Percentiles rank a stretch among this genome's conserved stretches.
Evolutionary conservation across 169 alveolate species (phyloP).

Genomic region (Eimeria sp.): DNA sequence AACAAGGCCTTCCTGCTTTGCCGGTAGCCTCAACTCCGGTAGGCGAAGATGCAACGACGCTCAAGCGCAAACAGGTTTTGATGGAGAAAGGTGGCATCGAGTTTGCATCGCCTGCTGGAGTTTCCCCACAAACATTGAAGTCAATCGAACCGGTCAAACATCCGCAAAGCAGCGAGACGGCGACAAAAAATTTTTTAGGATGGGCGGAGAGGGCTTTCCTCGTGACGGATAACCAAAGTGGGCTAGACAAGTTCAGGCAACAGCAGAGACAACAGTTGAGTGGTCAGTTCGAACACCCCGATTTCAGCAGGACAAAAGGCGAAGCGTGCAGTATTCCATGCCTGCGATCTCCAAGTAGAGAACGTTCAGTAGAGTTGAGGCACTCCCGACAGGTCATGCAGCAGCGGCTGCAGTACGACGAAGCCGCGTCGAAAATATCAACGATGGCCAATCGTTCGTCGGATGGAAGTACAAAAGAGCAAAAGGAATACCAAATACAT

Average conservation of each 20-base stretch:
- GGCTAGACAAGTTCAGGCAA: constrained; percentile 1
- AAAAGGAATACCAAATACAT: not conserved
- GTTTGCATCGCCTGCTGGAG: not conserved
- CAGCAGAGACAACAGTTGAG: not conserved
- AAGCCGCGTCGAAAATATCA: not conserved
- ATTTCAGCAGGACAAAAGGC: not conserved
- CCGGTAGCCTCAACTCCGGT: not conserved
- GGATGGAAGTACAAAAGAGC: not conserved
- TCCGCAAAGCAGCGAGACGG: not conserved
- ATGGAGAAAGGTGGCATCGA: not conserved
- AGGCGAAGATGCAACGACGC: not conserved
- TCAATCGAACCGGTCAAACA: no score
- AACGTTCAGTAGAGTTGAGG: not conserved
- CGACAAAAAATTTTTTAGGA: not conserved
- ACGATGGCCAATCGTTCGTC: not conserved
- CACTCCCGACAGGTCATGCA: no score
- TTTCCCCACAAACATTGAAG: not conserved
- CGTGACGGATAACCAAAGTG: not conserved
- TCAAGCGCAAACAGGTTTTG: not conserved
- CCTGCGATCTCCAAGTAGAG: not conserved
- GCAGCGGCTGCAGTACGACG: not conserved
- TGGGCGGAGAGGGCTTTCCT: not conserved
- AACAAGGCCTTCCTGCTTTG: not conserved
- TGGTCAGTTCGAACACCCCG: not conserved
- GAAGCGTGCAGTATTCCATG: not conserved